phyloP scores from a whole-genome alignment of 805 yeast species.

The Ogataea dorogensis region DNA sequence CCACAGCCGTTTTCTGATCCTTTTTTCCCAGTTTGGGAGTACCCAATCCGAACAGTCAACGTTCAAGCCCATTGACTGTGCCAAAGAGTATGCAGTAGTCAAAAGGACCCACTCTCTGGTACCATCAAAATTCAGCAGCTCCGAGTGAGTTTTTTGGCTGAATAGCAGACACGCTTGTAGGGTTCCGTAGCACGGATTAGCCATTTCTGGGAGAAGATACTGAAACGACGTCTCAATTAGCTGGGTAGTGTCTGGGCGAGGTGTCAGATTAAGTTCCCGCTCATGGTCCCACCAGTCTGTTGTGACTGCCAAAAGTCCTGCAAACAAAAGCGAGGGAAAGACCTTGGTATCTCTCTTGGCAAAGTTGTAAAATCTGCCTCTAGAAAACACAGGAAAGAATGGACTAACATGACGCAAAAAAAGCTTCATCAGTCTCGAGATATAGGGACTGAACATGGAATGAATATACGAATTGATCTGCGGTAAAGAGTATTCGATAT shows the following conservation, averaged over 20 bases:
- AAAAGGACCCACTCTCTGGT: conserved; percentile 13
- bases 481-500: conserved; percentile 5
- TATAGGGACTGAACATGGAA: conserved; percentile 7
- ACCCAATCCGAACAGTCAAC: conserved; percentile 15
- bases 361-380: conserved; percentile 17
- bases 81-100: conserved; percentile 13
- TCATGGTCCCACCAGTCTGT: conserved; percentile 20
- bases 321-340: conserved; percentile 14
- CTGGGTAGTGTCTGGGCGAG: conserved; percentile 8
- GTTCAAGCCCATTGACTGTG: conserved; percentile 18
- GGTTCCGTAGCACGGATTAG: conserved; percentile 19
- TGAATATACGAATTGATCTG: conserved; percentile 5
- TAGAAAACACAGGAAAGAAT: conserved; percentile 19
- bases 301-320: conserved; percentile 14
- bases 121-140: conserved; percentile 2
- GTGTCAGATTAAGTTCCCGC: conserved; percentile 12
- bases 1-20: conserved; percentile 19
- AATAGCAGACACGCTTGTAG: conserved; percentile 19
- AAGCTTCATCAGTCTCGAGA: conserved; percentile 13
- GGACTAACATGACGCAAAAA: conserved; percentile 19
- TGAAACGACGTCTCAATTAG: conserved; percentile 9
- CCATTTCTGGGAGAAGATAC: conserved; percentile 6
- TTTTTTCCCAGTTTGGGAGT: conserved; percentile 17
- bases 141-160: conserved; percentile 8
- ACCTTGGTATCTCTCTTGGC: conserved; percentile 17